Percentiles rank a stretch among this genome's conserved stretches.
Evolutionary conservation across 192 early-diverging fungal genomes (phyloP).

Genomic region (Entomortierella chlamydospora): DNA sequence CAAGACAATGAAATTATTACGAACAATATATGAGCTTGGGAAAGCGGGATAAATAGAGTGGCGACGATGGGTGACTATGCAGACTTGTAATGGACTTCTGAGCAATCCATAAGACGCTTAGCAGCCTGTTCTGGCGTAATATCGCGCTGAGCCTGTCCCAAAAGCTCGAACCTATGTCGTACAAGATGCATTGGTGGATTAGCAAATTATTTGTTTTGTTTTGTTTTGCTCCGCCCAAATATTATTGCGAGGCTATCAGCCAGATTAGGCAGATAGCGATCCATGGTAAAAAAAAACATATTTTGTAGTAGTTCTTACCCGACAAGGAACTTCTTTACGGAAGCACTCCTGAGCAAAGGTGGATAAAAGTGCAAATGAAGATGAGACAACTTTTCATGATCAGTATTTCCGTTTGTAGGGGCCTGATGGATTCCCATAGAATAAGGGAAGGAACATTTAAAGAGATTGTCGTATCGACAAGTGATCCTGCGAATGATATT

Average conservation of each 20-base stretch:
- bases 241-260: too few species aligned
- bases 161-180: conserved; percentile 85
- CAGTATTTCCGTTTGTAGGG: conserved; percentile 68
- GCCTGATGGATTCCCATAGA: conserved; percentile 96
- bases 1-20: too few species aligned
- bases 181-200: too few species aligned
- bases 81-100: conserved; percentile 69
- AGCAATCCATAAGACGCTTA: conserved; percentile 69
- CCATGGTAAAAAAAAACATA: too few species aligned
- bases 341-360: conserved; percentile 88
- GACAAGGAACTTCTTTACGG: conserved; percentile 95
- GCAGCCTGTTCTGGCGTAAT: conserved; percentile 95
- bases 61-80: background rate
- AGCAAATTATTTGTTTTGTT: too few species aligned
- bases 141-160: conserved; percentile 94
- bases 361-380: conserved; percentile 98
- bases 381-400: conserved; percentile 69
- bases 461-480: conserved; percentile 93
- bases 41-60: background rate
- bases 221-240: too few species aligned
- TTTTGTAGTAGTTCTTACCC: too few species aligned
- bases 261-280: too few species aligned
- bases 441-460: conserved; percentile 93
- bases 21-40: too few species aligned
- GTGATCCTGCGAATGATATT: conserved; percentile 81